A percentile compares a stretch with the other conserved stretches of the same genome.
These are phyloP conservation scores for Pugionium dolabratum DNA, from an alignment of 345 rosid species.

Conservation along the genomic window DNA sequence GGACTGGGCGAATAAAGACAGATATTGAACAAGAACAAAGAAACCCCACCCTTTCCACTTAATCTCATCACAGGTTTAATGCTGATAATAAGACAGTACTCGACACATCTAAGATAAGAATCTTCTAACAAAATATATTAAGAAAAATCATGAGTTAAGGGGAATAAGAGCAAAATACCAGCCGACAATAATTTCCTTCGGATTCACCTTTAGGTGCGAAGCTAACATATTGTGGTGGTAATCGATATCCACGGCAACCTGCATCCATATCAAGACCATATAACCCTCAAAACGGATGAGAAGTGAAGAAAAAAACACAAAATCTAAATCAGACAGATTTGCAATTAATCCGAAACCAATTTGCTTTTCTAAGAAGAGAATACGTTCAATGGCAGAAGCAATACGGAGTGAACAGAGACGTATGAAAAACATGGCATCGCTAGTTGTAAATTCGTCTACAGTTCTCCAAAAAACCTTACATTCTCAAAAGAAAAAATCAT, in stretches of 20 bases:
- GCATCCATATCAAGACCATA: slow-evolving; percentile 22
- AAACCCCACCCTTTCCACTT: no score
- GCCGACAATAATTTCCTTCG: slow-evolving; percentile 93
- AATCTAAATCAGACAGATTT: no score
- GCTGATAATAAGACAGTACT: no score
- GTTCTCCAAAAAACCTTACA: background rate
- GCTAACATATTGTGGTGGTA: slow-evolving; percentile 91
- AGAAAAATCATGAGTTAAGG: background rate
- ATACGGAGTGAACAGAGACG: no score
- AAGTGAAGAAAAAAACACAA: background rate
- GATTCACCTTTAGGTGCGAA: slow-evolving; percentile 88
- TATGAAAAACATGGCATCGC: background rate
- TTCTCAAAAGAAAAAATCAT: background rate
- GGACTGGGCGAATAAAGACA: no score
- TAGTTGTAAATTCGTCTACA: background rate
- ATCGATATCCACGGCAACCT: slow-evolving; percentile 97
- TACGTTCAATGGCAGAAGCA: no score
- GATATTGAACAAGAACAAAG: no score
- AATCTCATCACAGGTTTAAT: no score
- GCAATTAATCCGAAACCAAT: no score
- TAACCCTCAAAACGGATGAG: slow-evolving; percentile 5
- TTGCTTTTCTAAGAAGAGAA: no score
- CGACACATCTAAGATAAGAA: no score
- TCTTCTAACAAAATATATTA: no score
- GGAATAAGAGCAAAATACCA: slow-evolving; percentile 54